These are phyloP conservation scores for Arabis alpina DNA, from an alignment of 345 rosid species.

Conservation along the genomic window DNA sequence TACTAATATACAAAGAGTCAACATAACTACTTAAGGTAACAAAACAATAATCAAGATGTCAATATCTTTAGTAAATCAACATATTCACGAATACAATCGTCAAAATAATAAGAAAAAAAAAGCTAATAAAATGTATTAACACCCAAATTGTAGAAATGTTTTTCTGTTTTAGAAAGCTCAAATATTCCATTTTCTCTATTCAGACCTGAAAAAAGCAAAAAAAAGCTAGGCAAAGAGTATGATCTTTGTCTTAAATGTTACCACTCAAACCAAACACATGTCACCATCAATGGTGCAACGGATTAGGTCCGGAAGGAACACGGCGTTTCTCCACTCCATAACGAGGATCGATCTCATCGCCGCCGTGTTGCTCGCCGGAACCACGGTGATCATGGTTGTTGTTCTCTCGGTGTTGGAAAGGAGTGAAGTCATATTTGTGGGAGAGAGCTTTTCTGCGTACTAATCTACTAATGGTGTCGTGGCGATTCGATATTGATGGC, in stretches of 20 bases:
- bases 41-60: constrained; percentile 12
- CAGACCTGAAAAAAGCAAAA: background rate
- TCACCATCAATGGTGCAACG: constrained; percentile 76
- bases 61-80: constrained; percentile 28
- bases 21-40: constrained; percentile 1
- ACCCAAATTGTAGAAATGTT: constrained; percentile 23
- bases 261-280: constrained; percentile 12
- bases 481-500: constrained; percentile 20
- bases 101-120: constrained; percentile 9
- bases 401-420: constrained; percentile 50
- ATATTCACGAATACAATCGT: constrained; percentile 26
- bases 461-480: constrained; percentile 33
- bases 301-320: constrained; percentile 92
- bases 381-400: constrained; percentile 22
- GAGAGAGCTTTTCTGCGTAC: constrained; percentile 56
- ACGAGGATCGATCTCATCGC: constrained; percentile 71
- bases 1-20: no score
- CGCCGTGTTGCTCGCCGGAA: constrained; percentile 30
- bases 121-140: constrained; percentile 20
- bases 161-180: background rate
- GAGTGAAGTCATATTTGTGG: constrained; percentile 61
- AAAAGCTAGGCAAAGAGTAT: constrained; percentile 21
- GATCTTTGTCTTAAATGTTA: constrained; percentile 22
- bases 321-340: constrained; percentile 87
- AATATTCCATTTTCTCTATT: background rate